Evolutionary conservation across 176 grass and related monocot genomes (phyloP).

Genomic region (Eleusine indica): DNA sequence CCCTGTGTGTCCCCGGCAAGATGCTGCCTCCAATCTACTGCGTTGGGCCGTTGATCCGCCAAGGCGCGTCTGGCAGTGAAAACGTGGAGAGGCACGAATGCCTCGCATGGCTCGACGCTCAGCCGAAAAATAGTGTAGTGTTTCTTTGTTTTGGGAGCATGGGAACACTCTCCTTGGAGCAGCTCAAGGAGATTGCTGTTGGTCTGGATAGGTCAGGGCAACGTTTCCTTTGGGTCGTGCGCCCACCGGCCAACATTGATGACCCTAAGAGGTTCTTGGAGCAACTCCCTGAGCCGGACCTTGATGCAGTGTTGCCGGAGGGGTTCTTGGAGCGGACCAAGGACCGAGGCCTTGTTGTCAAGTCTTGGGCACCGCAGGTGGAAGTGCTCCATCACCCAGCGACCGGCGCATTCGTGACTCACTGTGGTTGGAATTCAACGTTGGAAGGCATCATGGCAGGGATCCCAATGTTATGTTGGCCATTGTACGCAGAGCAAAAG

Average conservation of each 20-base stretch:
- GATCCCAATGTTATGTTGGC: slow-evolving; percentile 42
- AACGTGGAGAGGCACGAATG: slow-evolving; percentile 20
- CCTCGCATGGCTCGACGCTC: slow-evolving; percentile 52
- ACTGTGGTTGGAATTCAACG: slow-evolving; percentile 57
- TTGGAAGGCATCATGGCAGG: slow-evolving; percentile 37
- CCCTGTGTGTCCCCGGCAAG: background rate
- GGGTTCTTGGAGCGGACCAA: slow-evolving; percentile 37
- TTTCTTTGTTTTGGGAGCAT: slow-evolving; percentile 57
- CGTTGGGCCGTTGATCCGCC: slow-evolving; percentile 6
- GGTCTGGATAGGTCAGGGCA: slow-evolving; percentile 39
- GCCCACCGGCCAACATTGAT: background rate
- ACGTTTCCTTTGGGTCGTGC: slow-evolving; percentile 38
- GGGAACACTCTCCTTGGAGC: slow-evolving; percentile 22
- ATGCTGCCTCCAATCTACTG: slow-evolving; percentile 23
- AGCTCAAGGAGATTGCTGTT: slow-evolving; percentile 32
- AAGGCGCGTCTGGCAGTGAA: no score
- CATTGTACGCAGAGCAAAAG: slow-evolving; percentile 39
- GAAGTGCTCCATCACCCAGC: slow-evolving; percentile 34
- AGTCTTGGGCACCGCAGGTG: slow-evolving; percentile 41
- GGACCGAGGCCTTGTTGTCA: slow-evolving; percentile 21
- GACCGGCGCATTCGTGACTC: slow-evolving; percentile 45
- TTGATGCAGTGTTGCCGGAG: slow-evolving; percentile 7
- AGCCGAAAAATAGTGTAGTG: slow-evolving; percentile 53
- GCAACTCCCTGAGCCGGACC: background rate
- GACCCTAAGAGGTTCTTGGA: background rate